Base-by-base conservation (phyloP, 2,329 filamentous ascomycete species). In the Thermoascus crustaceus region DNA sequence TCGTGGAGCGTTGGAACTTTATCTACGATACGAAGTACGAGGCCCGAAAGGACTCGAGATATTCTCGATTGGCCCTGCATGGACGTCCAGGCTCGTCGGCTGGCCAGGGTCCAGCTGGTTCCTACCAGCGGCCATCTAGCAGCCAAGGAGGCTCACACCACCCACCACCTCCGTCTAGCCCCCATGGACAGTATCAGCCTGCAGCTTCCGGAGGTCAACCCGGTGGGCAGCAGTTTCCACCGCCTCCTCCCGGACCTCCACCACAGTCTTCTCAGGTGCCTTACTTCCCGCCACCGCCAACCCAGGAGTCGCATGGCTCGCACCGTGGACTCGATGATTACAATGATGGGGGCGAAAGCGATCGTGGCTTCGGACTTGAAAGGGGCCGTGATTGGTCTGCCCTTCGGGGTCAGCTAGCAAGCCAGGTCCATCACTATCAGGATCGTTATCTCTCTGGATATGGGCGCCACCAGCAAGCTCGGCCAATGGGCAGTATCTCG, bases 1-100 rank as follows among this genome's bases (percentile, higher is more conserved):
- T 95, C 50, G 72, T 78, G 2, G 82, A 94, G 53, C 71, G 87
- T 48, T 95, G 88, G 86, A 94, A 94, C 63, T 93, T 85, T 55
- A 88, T 95, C 45, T 94, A 78, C 45, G 72, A 78, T 38, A 77
- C 82, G 34, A 95, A 95, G 58, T 95, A 95, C 55, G 64, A 67
- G 40, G 68, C 72, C 21, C 71, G 75, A 10, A 63, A 69, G 30
- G 65, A 75, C 30, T 50, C 55, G 3, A 61, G 73, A 37, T 78
- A 77, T 44, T 21, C 17, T 7, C 26, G 14, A 27, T 17, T 35
- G 35, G 29, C 20, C 9, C 35, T 32, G n/a, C 20, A 35, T 13
- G 22, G 32, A 21, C 22, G 16, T 5, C 24, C 32, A 26, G 13
- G 11, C 11, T 10, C 16, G 3, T 33, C 31, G 13, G n/a, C 20